Percentiles rank a stretch among this genome's conserved stretches.
Conservation (phyloP, 805 yeast genomes). For the Kuraishia molischiana region DNA sequence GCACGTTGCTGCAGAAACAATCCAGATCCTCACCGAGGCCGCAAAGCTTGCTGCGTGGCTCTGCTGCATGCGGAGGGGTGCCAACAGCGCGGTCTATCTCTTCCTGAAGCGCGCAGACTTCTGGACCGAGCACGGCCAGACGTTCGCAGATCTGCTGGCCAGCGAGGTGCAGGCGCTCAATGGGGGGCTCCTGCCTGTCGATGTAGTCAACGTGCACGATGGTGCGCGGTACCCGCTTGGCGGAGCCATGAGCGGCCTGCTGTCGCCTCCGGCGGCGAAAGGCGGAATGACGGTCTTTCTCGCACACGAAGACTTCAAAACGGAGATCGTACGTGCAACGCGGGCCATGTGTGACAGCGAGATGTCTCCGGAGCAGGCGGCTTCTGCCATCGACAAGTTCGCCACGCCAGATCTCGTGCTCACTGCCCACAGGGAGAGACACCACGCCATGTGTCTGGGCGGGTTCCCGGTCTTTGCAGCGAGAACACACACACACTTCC, state of each 20-base stretch:
- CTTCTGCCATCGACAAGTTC: slow-evolving; percentile 6
- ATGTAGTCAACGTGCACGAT: no score
- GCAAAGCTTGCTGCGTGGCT: slow-evolving; percentile 23
- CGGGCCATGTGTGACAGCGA: slow-evolving; percentile 3
- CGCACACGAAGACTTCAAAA: slow-evolving; percentile 5
- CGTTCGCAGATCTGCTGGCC: slow-evolving; percentile 3
- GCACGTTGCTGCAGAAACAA: slow-evolving; percentile 30
- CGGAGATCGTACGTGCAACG: slow-evolving; percentile 1
- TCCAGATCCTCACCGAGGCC: slow-evolving; percentile 25
- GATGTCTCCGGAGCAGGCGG: slow-evolving; percentile 7
- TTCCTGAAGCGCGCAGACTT: slow-evolving; percentile 17
- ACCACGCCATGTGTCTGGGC: slow-evolving; percentile 7
- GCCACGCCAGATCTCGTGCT: slow-evolving; percentile 12
- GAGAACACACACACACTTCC: neutral
- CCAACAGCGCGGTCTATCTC: slow-evolving; percentile 8
- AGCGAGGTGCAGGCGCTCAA: neutral
- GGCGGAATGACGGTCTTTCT: no score
- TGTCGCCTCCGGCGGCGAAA: no score
- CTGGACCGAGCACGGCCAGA: slow-evolving; percentile 13
- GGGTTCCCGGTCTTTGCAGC: slow-evolving; percentile 12
- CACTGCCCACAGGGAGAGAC: slow-evolving; percentile 8
- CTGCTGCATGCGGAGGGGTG: slow-evolving; percentile 5
- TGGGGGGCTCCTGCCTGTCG: slow-evolving; percentile 4
- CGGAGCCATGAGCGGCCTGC: no score
- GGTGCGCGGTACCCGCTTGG: no score